Conservation (phyloP, 805 yeast genomes). For the Metschnikowia lunata region DNA sequence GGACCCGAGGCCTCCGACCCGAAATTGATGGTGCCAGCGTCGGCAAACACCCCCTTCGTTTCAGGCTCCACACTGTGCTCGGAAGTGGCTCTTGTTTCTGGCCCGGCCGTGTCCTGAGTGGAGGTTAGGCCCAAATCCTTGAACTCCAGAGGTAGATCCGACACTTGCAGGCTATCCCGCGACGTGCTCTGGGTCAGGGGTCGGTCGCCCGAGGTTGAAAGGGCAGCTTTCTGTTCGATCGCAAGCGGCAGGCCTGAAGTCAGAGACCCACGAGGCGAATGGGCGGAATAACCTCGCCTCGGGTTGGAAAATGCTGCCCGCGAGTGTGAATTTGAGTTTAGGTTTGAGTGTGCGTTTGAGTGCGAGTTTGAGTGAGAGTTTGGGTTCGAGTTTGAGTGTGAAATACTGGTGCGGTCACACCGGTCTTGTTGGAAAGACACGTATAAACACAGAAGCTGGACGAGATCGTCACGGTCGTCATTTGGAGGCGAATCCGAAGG, state of each 20-base stretch:
- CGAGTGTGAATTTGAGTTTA: not conserved
- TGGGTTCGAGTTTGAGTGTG: no score
- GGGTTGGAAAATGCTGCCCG: no score
- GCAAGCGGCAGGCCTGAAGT: not conserved
- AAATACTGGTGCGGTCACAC: constrained; percentile 26
- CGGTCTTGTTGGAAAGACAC: constrained; percentile 33
- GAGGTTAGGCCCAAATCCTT: not conserved
- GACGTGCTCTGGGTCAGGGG: constrained; percentile 1
- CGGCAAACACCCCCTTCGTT: not conserved
- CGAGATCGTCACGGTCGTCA: constrained; percentile 10
- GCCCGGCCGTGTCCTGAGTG: not conserved
- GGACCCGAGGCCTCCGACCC: constrained; percentile 3
- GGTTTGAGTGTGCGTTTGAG: not conserved
- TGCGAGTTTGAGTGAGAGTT: not conserved
- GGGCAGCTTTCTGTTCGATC: not conserved
- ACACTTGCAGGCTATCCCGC: constrained; percentile 4
- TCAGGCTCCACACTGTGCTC: constrained; percentile 3
- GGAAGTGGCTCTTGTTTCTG: constrained; percentile 5
- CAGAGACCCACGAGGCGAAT: not conserved
- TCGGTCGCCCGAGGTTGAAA: not conserved
- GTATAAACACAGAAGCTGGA: constrained; percentile 15
- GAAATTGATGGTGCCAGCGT: not conserved
- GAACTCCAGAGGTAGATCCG: constrained; percentile 5
- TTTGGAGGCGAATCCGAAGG: constrained; percentile 16
- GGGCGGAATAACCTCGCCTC: not conserved